Evolutionary conservation across 2,329 filamentous ascomycete genomes (phyloP).

Genomic region (Metarhizium humberi): DNA sequence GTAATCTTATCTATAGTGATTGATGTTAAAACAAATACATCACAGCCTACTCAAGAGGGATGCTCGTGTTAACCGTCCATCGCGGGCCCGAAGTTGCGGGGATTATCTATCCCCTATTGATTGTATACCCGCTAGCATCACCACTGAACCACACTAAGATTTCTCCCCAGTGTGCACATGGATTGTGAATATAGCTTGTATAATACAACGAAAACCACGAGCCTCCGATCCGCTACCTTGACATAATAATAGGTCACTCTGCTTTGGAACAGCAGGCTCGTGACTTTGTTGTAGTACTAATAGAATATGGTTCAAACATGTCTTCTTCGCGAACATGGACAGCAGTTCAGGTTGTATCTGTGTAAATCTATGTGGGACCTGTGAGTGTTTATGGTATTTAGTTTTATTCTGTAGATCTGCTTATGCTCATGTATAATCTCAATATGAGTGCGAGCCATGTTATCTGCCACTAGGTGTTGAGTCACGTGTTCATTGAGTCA

Average conservation of each 20-base stretch:
- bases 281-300: not conserved
- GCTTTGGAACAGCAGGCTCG: not conserved
- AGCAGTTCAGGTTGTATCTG: too few relatives aligned
- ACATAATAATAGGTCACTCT: not conserved
- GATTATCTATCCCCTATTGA: not conserved
- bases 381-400: too few relatives aligned
- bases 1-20: conserved; percentile 55
- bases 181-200: conserved; percentile 21
- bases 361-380: not conserved
- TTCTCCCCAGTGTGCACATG: not conserved
- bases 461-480: not conserved
- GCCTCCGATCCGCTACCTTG: conserved; percentile 23
- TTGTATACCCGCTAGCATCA: not conserved
- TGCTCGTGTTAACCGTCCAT: conserved; percentile 36
- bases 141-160: not conserved
- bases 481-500: not conserved
- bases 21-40: conserved; percentile 77
- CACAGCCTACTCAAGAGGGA: conserved; percentile 60
- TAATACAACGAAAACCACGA: conserved; percentile 24
- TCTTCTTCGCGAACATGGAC: too few relatives aligned
- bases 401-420: too few relatives aligned
- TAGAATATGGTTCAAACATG: not conserved
- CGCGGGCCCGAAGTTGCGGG: not conserved
- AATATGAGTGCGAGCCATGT: too few relatives aligned
- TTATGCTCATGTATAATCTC: too few relatives aligned